Evolutionary conservation across 176 grass and related monocot species (phyloP), one percentile per base, ranked within the genome.

Genomic region (Metroxylon sagu): DNA sequence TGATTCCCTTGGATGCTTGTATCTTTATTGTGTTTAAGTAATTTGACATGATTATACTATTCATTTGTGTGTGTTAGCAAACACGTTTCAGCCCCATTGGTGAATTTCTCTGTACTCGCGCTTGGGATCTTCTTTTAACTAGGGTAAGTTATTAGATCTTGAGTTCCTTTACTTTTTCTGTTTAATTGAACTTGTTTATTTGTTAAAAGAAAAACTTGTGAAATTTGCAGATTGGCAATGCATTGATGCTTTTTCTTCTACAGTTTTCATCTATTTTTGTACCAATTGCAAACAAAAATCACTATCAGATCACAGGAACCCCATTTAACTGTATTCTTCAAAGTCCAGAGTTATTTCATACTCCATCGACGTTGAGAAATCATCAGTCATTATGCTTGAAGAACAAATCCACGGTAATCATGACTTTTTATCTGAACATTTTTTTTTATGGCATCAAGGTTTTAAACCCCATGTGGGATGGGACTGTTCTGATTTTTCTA

Each of bases 61-160:
- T n/a, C 25, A 29, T 18, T 52, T 67, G 12, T 25, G 8, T 19
- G 2, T 19, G 18, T 18, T 26, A 67, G 64, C 25, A 31, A 67
- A 29, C 25, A 29, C 6, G 18, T 50, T 67, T 54, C 64, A 67
- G 27, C 15, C 50, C 27, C 26, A 6, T 18, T 54, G 64, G 50
- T 16, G 7, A 67, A 67, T 52, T 67, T 67, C 49, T 67, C 18
- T 54, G 26, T 35, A 52, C 64, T 53, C 10, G 17, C 10, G 29
- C 50, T 67, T 67, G 64, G 64, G 26, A 67, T 67, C 50, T 54
- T 67, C 64, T 67, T 53, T 67, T 67, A 50, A 16, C 16, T 52
- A 67, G 64, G n/a, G 64, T 67, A 18, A 54, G 51, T 29, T 67
- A 18, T 53, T 67, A 19, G 26, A 25, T 23, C 50, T 54, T 53